These are phyloP conservation scores for Huntiella decipiens DNA, from an alignment of 2,329 filamentous ascomycete species.

Conservation along the genomic window DNA sequence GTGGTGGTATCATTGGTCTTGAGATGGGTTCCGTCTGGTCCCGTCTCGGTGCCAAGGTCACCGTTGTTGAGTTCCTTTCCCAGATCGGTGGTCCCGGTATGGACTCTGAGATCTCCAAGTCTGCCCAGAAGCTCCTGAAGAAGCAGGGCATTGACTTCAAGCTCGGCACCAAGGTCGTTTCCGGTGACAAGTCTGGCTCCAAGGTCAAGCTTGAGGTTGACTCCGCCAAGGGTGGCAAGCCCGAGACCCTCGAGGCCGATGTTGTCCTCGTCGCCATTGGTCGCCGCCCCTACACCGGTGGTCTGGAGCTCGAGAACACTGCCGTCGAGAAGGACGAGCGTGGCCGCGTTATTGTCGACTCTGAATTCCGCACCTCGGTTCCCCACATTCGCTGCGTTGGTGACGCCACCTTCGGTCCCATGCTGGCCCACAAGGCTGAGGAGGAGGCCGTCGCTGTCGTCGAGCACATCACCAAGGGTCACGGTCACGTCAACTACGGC, in stretches of 20 bases:
- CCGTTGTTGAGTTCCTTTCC: conserved; percentile 86
- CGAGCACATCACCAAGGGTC: conserved; percentile 94
- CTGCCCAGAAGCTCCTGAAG: conserved; percentile 73
- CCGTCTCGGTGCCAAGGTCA: conserved; percentile 79
- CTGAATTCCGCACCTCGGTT: conserved; percentile 94
- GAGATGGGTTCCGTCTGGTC: conserved; percentile 99
- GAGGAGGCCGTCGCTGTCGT: conserved; percentile 90
- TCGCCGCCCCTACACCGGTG: conserved; percentile 80
- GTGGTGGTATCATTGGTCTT: conserved; percentile 93
- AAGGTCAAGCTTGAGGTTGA: conserved; percentile 70
- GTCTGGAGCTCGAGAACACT: conserved; percentile 84
- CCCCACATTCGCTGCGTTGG: conserved; percentile 94
- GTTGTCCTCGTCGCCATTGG: conserved; percentile 95
- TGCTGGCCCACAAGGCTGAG: conserved; percentile 98
- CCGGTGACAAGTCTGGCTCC: conserved; percentile 63
- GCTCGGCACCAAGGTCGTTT: conserved; percentile 84
- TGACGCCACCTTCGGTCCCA: conserved; percentile 91
- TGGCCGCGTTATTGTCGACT: conserved; percentile 90
- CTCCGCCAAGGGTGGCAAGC: conserved; percentile 88
- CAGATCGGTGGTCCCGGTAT: conserved; percentile 97
- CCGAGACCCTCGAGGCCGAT: conserved; percentile 78
- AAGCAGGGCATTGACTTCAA: conserved; percentile 99
- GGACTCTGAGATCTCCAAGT: conserved; percentile 85
- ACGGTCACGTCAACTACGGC: conserved; percentile 97
- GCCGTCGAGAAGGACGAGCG: conserved; percentile 82